Conservation (phyloP, 495 filamentous ascomycete genomes). For the Aspergillus baeticus region DNA sequence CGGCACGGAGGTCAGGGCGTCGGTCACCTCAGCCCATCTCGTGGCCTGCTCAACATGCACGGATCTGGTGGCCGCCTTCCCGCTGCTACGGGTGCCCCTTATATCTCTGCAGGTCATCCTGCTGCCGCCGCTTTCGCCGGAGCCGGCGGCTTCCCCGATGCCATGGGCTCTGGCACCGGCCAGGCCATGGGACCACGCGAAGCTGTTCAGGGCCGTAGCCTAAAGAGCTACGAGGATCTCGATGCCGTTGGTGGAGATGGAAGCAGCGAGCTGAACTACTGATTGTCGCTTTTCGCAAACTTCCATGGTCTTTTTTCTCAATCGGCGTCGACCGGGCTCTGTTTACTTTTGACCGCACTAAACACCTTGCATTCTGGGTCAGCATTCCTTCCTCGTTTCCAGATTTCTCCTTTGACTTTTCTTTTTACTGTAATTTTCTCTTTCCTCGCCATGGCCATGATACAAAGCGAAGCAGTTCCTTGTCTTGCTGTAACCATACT, state of each 20-base stretch:
- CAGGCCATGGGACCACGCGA: slow-evolving; percentile 76
- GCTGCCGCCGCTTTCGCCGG: slow-evolving; percentile 40
- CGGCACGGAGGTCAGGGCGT: slow-evolving; percentile 23
- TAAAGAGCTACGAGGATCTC: slow-evolving; percentile 96
- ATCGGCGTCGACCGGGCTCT: slow-evolving; percentile 13
- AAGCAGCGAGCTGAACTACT: slow-evolving; percentile 64
- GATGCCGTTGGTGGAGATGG: slow-evolving; percentile 67
- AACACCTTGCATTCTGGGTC: slow-evolving; percentile 8
- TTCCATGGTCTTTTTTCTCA: neutral
- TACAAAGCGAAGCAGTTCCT: neutral
- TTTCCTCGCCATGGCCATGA: neutral
- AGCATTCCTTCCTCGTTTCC: neutral
- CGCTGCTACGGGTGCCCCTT: slow-evolving; percentile 33
- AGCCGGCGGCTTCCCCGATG: slow-evolving; percentile 45
- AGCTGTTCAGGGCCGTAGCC: slow-evolving; percentile 81
- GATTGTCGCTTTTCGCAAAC: slow-evolving; percentile 9
- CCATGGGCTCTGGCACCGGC: slow-evolving; percentile 53
- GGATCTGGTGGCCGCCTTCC: slow-evolving; percentile 37
- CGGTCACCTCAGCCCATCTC: slow-evolving; percentile 43
- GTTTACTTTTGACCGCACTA: neutral
- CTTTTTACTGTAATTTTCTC: neutral
- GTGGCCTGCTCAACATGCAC: slow-evolving; percentile 37
- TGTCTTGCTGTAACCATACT: slow-evolving; percentile 3
- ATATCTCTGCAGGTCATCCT: slow-evolving; percentile 42
- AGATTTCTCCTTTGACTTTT: neutral